Evolutionary conservation across 2,329 filamentous ascomycete genomes (phyloP).

Genomic region (Chaetomiaceae sp.): DNA sequence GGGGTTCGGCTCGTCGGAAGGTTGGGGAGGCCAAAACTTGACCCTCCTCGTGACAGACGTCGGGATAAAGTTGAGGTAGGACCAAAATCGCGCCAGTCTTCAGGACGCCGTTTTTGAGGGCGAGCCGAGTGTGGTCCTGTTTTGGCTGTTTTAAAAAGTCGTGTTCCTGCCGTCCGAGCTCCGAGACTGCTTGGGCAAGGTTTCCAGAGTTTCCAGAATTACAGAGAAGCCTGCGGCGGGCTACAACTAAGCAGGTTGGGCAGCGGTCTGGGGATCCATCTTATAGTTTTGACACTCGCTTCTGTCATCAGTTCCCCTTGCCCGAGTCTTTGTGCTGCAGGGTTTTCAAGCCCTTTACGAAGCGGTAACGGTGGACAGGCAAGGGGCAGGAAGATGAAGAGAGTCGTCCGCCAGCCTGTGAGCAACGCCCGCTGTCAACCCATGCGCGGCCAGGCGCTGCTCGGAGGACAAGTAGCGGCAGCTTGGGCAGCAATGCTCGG

Average conservation of each 20-base stretch:
- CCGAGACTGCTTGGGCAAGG: constrained; percentile 12
- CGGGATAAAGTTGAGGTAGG: constrained; percentile 5
- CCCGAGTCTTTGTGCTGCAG: constrained; percentile 14
- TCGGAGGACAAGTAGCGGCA: constrained; percentile 31
- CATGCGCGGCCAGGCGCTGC: constrained; percentile 30
- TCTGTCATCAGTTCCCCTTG: constrained; percentile 14
- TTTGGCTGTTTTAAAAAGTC: constrained; percentile 7
- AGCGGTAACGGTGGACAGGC: constrained; percentile 21
- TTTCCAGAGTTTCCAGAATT: constrained; percentile 8
- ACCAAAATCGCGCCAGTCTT: constrained; percentile 1
- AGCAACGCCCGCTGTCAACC: constrained; percentile 26
- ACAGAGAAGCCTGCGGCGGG: too few relatives aligned
- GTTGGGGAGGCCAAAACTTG: constrained; percentile 4
- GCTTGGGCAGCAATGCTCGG: constrained; percentile 41
- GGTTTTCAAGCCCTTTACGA: constrained; percentile 10
- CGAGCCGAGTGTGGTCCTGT: background rate
- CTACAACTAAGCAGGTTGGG: constrained; percentile 12
- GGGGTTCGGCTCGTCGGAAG: constrained; percentile 11
- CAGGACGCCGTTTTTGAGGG: background rate
- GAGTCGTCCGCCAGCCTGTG: too few relatives aligned
- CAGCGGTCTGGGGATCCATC: constrained; percentile 18
- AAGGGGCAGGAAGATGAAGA: constrained; percentile 20
- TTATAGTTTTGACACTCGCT: constrained; percentile 22
- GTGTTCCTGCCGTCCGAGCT: constrained; percentile 13
- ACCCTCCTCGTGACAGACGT: constrained; percentile 12